Conservation (phyloP, 179 eudicot genomes). For the Silene coronaria region DNA sequence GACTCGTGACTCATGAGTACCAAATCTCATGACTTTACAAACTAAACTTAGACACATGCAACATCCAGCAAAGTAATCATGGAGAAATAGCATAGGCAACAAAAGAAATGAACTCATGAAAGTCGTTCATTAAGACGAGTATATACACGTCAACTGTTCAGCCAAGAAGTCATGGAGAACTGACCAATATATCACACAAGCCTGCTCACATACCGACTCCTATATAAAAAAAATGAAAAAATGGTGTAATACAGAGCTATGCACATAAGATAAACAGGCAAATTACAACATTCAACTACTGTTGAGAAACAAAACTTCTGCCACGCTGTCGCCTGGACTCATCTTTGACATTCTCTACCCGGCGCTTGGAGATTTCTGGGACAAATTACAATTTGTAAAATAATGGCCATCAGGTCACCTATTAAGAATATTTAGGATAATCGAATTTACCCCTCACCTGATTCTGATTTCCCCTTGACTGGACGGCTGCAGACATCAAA, state of each 20-base stretch:
- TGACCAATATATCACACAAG: conserved; percentile 17
- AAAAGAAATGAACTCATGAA: too few species aligned
- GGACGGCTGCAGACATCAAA: conserved; percentile 46
- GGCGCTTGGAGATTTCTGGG: conserved; percentile 23
- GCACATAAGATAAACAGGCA: conserved; percentile 24
- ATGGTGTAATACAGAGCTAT: conserved; percentile 27
- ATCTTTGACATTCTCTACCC: conserved; percentile 17
- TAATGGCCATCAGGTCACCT: background rate
- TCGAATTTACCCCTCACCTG: conserved; percentile 25
- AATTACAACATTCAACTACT: conserved; percentile 26
- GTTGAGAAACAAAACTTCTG: conserved; percentile 18
- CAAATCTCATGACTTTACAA: too few species aligned
- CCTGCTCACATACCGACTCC: conserved; percentile 21
- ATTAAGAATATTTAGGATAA: background rate
- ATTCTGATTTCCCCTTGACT: conserved; percentile 42
- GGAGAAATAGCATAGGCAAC: too few species aligned
- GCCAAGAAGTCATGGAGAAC: conserved; percentile 25
- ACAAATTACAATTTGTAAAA: conserved; percentile 8
- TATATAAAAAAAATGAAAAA: conserved; percentile 33
- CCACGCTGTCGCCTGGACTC: conserved; percentile 15
- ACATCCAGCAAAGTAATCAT: too few species aligned
- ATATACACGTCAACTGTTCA: conserved; percentile 23
- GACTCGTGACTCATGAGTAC: too few species aligned
- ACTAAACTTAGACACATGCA: too few species aligned
- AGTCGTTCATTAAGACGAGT: too few species aligned